Evolutionary conservation across 331 rosid genomes (phyloP), one percentile per base, ranked within the genome.

Genomic region (Pyracantha coccinea): DNA sequence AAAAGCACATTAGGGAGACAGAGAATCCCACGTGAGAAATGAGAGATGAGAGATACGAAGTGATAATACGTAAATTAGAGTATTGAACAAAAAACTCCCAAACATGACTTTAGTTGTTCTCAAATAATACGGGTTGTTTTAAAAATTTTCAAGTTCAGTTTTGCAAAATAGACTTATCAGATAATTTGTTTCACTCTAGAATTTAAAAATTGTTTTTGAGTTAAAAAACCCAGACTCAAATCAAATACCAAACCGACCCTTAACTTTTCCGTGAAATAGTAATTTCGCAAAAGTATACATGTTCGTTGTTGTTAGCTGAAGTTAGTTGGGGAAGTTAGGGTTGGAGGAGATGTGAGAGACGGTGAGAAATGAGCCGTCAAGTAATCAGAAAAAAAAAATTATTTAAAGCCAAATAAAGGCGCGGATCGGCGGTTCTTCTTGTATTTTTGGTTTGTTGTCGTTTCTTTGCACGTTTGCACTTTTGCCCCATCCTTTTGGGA

Each of bases 331-430:
- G 44, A 35, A 35, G 45, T 28, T 66, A 66, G 61, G 25, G 60
- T 63, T 63, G 23, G 21, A 63, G 41, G 4, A 6, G 71, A 28
- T 29, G 6, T 14, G 31, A 4, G 32, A 44, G 41, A 58, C 31
- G 2, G 20, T 8, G 24, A 44, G 41, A 68, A 45, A 14, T 57
- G 54, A 41, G 47, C 29, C 62, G 45, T 10, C 25, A 64, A 69
- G 50, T 28, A 7, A 69, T 16, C 27, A 27, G 14, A 19, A 23
- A 7, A 33, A 5, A 31, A 29, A 29, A 1, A 20, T 72, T 72
- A 8, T 58, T 58, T 72, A 58, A 71, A 72, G 76, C 38, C 57
- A 73, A 73, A 61, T 73, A 73, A 59, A 60, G 77, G 77, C 77
- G 77, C 77, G 69, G 77, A 73, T 73, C 69, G 60, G 21, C 69